Evolutionary conservation across 169 alveolate species (phyloP).

Genomic region (Eimeria falciformis): DNA sequence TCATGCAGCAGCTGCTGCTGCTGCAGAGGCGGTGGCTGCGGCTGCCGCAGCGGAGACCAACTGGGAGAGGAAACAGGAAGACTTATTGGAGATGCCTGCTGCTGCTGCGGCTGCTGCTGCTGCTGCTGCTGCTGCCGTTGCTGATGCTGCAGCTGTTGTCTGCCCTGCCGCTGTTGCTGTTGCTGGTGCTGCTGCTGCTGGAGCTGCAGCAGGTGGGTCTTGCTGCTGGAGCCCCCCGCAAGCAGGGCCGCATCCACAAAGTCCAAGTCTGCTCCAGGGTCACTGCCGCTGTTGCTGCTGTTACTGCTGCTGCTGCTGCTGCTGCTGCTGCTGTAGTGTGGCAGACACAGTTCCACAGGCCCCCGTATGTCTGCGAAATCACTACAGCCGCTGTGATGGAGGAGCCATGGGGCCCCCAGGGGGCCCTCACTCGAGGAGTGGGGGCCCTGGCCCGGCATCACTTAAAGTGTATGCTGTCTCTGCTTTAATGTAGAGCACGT

Average conservation of each 20-base stretch:
- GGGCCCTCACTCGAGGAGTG: background rate
- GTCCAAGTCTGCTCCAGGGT: background rate
- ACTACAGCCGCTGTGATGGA: background rate
- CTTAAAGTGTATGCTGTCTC: too few relatives aligned
- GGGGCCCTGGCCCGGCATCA: too few relatives aligned
- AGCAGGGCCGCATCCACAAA: background rate
- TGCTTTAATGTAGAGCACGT: too few relatives aligned
- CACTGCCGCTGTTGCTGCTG: background rate
- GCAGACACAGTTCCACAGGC: background rate
- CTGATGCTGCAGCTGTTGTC: conserved; percentile 2
- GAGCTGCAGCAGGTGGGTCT: background rate
- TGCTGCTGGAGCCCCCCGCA: background rate
- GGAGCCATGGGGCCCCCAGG: background rate
- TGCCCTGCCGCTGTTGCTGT: too few relatives aligned
- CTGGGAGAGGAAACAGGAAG: background rate
- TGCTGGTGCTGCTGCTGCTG: background rate
- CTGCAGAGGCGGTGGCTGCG: conserved; percentile 10
- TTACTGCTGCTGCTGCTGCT: conserved; percentile 25
- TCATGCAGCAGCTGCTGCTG: background rate
- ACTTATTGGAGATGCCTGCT: background rate
- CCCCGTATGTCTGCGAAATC: background rate
- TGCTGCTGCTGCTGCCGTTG: background rate
- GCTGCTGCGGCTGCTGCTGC: background rate
- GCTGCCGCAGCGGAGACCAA: background rate
- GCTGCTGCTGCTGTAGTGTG: background rate